Evolutionary conservation across 306 rosid genomes (phyloP), one percentile per base, ranked within the genome.

Genomic region (Mimosa pudica): DNA sequence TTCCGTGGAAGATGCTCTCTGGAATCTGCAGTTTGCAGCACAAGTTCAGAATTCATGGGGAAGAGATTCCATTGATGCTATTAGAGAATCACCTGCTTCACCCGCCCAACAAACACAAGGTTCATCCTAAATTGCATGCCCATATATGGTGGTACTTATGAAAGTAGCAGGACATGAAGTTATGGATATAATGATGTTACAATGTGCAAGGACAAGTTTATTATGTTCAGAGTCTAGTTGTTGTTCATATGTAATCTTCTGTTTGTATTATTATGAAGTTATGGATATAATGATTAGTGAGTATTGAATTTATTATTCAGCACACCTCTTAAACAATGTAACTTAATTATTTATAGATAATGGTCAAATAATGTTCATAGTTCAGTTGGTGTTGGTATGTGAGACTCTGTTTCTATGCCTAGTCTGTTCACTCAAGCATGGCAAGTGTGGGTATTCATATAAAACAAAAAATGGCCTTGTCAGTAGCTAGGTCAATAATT

Each of bases 21-120:
- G 99, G 99, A 93, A 92, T 84, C 77, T 95, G 91, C 98, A 93
- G 73, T 95, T 90, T 86, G 98, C 98, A 63, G 93, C 90, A 71
- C 99, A 93, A 77, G 91, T 95, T 86, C 99, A 95, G 86, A 89
- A 89, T 77, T 80, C 89, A 48, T 85, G 89, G 74, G 80, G 46
- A 83, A 80, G 80, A 24, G 30, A 24, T 24, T 24, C 30, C 30
- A 24, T 24, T 24, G 30, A 24, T 24, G 30, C 30, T 24, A 24
- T 24, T 24, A 24, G 30, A 70, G 89, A 82, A 18, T 86, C 90
- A 0, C 86, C 89, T 30, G 42, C 74, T 18, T 82, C 89, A n/a
- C 85, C 86, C 51, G 62, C 85, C 76, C 75, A 14, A 49, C 79
- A 82, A 46, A 75, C 70, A 11, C 14, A 10, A 52, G 69, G 58